Conservation (phyloP, 2,329 filamentous ascomycete genomes). For the Alternaria ventricosa region DNA sequence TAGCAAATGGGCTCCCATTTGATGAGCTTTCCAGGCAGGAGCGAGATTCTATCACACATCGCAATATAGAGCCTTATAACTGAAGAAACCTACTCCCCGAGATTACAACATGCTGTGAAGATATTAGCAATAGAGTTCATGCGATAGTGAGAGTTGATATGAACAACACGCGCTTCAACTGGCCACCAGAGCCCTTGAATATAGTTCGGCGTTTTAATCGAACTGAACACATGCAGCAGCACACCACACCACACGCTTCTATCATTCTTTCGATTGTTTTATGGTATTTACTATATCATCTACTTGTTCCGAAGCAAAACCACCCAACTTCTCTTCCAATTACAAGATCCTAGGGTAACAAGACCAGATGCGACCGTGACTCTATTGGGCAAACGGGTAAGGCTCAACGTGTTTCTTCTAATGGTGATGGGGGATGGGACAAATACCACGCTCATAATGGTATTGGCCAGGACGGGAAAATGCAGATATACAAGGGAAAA, state of each 20-base stretch:
- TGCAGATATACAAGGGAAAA: slow-evolving; percentile 2
- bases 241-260: background rate
- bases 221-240: background rate
- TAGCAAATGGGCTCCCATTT: background rate
- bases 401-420: slow-evolving; percentile 3
- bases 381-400: background rate
- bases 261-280: background rate
- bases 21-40: background rate
- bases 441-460: background rate
- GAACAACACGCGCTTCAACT: background rate
- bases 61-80: background rate
- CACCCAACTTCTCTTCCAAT: background rate
- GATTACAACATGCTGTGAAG: background rate
- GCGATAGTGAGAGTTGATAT: background rate
- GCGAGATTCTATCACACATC: background rate
- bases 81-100: background rate
- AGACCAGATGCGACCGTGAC: background rate
- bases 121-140: background rate
- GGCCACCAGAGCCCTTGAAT: background rate
- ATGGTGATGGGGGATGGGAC: background rate
- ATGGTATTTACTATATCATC: background rate
- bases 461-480: background rate
- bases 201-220: background rate
- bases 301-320: background rate
- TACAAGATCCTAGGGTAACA: slow-evolving; percentile 7